Evolutionary conservation across 2,329 filamentous ascomycete genomes (phyloP).

Genomic region (Hymenoscyphus albidus): DNA sequence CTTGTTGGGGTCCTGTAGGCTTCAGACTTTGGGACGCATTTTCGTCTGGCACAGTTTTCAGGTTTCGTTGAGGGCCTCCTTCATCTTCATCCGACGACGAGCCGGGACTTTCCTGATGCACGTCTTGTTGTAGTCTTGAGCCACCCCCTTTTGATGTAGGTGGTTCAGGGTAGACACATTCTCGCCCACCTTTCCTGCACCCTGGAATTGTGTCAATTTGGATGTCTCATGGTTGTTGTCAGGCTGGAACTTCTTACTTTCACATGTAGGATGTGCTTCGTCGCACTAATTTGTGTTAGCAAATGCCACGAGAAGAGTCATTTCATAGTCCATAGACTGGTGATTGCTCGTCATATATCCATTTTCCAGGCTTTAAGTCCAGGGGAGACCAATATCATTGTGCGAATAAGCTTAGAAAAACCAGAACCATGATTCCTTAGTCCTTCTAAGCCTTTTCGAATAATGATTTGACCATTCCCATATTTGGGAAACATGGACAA

Average conservation of each 20-base stretch:
- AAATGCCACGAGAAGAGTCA: not conserved
- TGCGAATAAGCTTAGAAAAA: not conserved
- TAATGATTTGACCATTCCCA: not conserved
- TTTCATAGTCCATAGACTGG: not conserved
- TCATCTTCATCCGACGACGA: slow-evolving; percentile 50
- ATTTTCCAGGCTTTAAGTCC: not conserved
- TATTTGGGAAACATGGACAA: not conserved
- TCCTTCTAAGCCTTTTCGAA: not conserved
- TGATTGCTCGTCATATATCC: not conserved
- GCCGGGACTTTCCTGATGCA: slow-evolving; percentile 40
- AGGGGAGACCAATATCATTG: not conserved
- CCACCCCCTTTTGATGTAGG: slow-evolving; percentile 36
- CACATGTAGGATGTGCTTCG: slow-evolving; percentile 81
- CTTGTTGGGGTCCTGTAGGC: slow-evolving; percentile 34
- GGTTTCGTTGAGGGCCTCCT: slow-evolving; percentile 44
- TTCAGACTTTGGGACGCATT: slow-evolving; percentile 40
- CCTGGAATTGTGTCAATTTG: slow-evolving; percentile 45
- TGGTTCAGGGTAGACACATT: slow-evolving; percentile 84
- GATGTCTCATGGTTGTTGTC: slow-evolving; percentile 21
- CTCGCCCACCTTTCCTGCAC: slow-evolving; percentile 86
- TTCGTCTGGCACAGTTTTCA: slow-evolving; percentile 54
- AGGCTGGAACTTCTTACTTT: slow-evolving; percentile 49
- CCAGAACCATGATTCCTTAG: not conserved
- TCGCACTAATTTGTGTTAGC: slow-evolving; percentile 66
- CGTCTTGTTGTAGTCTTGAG: slow-evolving; percentile 17